Conservation (phyloP, 2,329 filamentous ascomycete genomes). For the Aspergillus sp. region DNA sequence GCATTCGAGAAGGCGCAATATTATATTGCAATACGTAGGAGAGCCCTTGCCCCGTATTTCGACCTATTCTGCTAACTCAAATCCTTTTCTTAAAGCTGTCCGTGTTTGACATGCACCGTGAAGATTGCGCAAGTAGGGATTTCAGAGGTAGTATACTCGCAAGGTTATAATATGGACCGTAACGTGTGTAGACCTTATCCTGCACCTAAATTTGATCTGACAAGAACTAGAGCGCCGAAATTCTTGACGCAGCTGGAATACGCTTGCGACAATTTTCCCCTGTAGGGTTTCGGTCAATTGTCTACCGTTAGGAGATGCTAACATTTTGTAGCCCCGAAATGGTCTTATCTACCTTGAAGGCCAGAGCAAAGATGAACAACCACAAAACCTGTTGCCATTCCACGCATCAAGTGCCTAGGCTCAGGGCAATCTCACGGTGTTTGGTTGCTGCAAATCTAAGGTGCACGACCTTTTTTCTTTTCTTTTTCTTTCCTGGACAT, state of each 20-base stretch:
- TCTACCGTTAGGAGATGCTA: neutral
- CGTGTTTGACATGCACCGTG: conserved; percentile 95
- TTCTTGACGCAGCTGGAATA: conserved; percentile 82
- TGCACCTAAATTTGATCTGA: conserved; percentile 11
- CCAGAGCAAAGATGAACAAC: neutral
- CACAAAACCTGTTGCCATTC: neutral
- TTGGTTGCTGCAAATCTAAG: no score
- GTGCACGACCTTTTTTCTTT: neutral
- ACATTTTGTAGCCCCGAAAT: conserved; percentile 55
- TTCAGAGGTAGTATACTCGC: conserved; percentile 89
- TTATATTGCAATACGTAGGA: conserved; percentile 81
- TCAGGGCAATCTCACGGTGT: neutral
- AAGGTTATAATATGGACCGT: conserved; percentile 91
- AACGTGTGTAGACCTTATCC: conserved; percentile 46
- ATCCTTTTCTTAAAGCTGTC: conserved; percentile 58
- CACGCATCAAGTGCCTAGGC: neutral
- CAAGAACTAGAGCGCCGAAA: conserved; percentile 62
- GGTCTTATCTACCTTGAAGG: conserved; percentile 63
- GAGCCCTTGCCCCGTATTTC: conserved; percentile 17
- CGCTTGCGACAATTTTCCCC: conserved; percentile 83
- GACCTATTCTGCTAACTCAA: neutral
- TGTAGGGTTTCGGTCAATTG: conserved; percentile 42
- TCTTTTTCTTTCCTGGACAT: neutral
- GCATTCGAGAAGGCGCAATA: conserved; percentile 77
- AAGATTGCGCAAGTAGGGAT: conserved; percentile 98